A percentile compares a stretch with the other conserved stretches of the same genome.
These are phyloP conservation scores for Urostyla sp. DNA, from an alignment of 73 alveolate species.

Conservation along the genomic window DNA sequence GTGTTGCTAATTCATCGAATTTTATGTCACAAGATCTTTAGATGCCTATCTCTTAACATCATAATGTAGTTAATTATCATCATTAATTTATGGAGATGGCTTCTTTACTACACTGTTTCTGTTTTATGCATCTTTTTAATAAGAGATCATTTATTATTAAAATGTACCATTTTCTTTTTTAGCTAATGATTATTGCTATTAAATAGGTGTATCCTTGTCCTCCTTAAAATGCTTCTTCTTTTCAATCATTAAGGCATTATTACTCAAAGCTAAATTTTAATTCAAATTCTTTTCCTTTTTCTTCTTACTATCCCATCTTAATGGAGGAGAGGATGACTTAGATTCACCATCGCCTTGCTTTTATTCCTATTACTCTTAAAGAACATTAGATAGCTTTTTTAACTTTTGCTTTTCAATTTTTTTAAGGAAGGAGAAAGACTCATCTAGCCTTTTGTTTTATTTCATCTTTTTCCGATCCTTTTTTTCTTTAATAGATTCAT, in stretches of 20 bases:
- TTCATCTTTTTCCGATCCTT: slow-evolving; percentile 16
- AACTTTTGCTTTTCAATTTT: slow-evolving; percentile 26
- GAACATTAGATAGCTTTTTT: slow-evolving; percentile 25
- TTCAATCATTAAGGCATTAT: neutral
- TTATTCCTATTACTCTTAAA: neutral
- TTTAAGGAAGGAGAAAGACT: slow-evolving; percentile 31
- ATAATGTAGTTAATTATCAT: too few species aligned
- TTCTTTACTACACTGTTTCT: too few species aligned
- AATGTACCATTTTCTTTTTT: too few species aligned
- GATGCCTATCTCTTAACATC: too few species aligned
- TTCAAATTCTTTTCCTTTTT: neutral
- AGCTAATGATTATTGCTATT: too few species aligned
- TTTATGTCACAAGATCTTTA: too few species aligned
- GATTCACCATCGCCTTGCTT: too few species aligned
- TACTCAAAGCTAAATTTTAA: neutral
- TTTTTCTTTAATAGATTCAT: neutral
- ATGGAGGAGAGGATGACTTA: neutral
- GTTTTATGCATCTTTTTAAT: too few species aligned
- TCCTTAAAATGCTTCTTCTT: neutral
- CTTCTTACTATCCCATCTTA: neutral
- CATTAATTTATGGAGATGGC: too few species aligned
- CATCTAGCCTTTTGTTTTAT: slow-evolving; percentile 12
- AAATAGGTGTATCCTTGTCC: neutral
- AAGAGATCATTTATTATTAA: too few species aligned
- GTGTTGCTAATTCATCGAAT: too few species aligned